A percentile compares a stretch with the other conserved stretches of the same genome.
Conservation (phyloP, 2,329 filamentous ascomycete genomes). For the Cladosporium halotolerans region DNA sequence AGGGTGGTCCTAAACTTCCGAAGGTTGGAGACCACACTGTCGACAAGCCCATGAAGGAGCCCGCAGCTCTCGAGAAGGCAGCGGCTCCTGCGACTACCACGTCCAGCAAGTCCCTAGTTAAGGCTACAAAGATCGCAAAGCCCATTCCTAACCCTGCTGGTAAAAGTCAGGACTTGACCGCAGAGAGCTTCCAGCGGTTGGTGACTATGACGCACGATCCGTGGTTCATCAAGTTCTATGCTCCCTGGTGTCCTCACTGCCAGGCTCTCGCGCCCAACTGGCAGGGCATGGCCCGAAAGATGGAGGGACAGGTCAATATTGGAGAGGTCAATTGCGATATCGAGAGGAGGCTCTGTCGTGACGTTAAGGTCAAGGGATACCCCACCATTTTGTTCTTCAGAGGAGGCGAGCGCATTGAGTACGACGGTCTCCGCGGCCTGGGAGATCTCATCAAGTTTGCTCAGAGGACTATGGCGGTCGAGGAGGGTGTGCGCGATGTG, state of each 20-base stretch:
- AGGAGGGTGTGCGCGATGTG: constrained; percentile 72
- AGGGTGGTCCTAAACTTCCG: constrained; percentile 61
- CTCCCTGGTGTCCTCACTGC: constrained; percentile 95
- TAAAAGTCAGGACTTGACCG: constrained; percentile 65
- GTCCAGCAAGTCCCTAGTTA: constrained; percentile 39
- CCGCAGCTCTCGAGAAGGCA: constrained; percentile 17
- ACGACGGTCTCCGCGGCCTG: constrained; percentile 81
- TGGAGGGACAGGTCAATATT: constrained; percentile 83
- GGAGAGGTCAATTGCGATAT: constrained; percentile 94
- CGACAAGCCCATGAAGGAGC: constrained; percentile 32
- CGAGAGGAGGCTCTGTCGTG: constrained; percentile 84
- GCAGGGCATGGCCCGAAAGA: constrained; percentile 82
- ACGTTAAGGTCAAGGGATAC: constrained; percentile 71
- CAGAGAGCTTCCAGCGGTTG: constrained; percentile 76
- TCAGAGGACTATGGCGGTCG: constrained; percentile 74
- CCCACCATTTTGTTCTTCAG: constrained; percentile 92
- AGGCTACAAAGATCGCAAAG: constrained; percentile 42
- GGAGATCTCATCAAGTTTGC: constrained; percentile 86
- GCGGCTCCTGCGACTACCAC: constrained; percentile 24
- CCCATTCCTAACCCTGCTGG: constrained; percentile 68
- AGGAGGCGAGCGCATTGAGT: constrained; percentile 85
- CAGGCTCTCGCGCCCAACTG: constrained; percentile 87
- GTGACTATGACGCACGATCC: constrained; percentile 84
- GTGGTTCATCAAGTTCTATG: constrained; percentile 99
- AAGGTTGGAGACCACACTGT: constrained; percentile 57